Percentiles rank a stretch among this genome's conserved stretches.
Evolutionary conservation across 495 filamentous ascomycete species (phyloP).

Genomic region (Staphylotrichum tortipilum): DNA sequence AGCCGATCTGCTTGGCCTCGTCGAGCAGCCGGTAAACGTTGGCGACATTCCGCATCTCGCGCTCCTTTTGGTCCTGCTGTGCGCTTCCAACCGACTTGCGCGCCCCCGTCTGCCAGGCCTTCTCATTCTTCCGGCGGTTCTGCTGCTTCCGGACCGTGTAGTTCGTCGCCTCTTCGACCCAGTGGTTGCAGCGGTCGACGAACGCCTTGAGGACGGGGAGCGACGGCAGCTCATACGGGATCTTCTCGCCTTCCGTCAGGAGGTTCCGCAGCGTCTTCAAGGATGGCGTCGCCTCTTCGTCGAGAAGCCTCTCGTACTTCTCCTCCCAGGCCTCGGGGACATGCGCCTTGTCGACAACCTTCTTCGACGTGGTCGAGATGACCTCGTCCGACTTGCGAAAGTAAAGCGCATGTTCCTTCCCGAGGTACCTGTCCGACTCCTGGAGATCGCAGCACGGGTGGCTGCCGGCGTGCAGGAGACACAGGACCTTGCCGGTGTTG

Average conservation of each 20-base stretch:
- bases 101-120: slow-evolving; percentile 65
- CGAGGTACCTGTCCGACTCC: slow-evolving; percentile 51
- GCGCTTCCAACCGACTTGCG: slow-evolving; percentile 61
- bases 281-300: slow-evolving; percentile 72
- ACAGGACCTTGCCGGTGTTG: slow-evolving; percentile 66
- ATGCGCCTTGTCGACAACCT: slow-evolving; percentile 75
- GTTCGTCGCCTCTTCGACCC: slow-evolving; percentile 95
- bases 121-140: slow-evolving; percentile 94
- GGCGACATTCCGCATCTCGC: slow-evolving; percentile 80
- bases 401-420: slow-evolving; percentile 56
- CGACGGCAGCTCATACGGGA: slow-evolving; percentile 83
- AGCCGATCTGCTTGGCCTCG: slow-evolving; percentile 79
- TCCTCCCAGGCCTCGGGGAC: slow-evolving; percentile 85
- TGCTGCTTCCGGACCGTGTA: slow-evolving; percentile 98
- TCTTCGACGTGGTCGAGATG: slow-evolving; percentile 57
- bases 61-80: slow-evolving; percentile 69
- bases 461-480: slow-evolving; percentile 65
- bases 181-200: slow-evolving; percentile 92
- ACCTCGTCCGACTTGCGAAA: slow-evolving; percentile 69
- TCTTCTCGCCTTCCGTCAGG: slow-evolving; percentile 91
- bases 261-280: slow-evolving; percentile 79
- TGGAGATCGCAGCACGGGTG: slow-evolving; percentile 68
- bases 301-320: slow-evolving; percentile 75
- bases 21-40: slow-evolving; percentile 79
- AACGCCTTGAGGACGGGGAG: slow-evolving; percentile 75